Percentiles rank a stretch among this genome's conserved stretches.
phyloP scores from a whole-genome alignment of 179 eudicot species.

The Silene coronaria region DNA sequence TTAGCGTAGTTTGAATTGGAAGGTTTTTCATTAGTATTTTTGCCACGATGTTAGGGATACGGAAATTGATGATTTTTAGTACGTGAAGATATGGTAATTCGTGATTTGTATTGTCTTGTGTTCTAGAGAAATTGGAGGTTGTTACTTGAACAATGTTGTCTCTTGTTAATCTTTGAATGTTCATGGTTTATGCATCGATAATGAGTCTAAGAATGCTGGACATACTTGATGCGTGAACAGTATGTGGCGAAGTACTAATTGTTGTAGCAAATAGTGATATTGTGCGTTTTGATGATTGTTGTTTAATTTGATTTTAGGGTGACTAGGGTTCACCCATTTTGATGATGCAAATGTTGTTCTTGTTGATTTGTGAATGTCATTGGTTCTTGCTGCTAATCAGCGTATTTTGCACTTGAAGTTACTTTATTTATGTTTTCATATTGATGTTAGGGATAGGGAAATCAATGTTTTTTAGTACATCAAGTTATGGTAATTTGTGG shows the following conservation, averaged over 20 bases:
- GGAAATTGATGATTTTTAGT: background rate
- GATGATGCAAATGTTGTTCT: background rate
- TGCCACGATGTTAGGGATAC: background rate
- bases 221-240: background rate
- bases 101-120: background rate
- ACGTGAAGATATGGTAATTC: background rate
- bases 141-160: background rate
- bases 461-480: background rate
- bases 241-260: background rate
- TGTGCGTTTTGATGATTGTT: constrained; percentile 7
- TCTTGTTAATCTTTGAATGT: background rate
- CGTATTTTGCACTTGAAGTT: background rate
- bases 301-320: background rate
- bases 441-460: background rate
- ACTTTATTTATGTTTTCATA: background rate
- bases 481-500: background rate
- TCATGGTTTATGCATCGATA: background rate
- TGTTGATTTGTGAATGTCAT: background rate
- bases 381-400: constrained; percentile 7
- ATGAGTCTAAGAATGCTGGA: background rate
- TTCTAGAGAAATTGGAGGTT: background rate
- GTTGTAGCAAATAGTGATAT: background rate
- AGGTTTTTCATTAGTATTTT: background rate
- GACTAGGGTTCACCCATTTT: background rate
- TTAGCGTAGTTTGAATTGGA: background rate